A percentile compares a stretch with the other conserved stretches of the same genome.
Evolutionary conservation across 805 yeast genomes (phyloP).

Genomic region (Candida quercuum): DNA sequence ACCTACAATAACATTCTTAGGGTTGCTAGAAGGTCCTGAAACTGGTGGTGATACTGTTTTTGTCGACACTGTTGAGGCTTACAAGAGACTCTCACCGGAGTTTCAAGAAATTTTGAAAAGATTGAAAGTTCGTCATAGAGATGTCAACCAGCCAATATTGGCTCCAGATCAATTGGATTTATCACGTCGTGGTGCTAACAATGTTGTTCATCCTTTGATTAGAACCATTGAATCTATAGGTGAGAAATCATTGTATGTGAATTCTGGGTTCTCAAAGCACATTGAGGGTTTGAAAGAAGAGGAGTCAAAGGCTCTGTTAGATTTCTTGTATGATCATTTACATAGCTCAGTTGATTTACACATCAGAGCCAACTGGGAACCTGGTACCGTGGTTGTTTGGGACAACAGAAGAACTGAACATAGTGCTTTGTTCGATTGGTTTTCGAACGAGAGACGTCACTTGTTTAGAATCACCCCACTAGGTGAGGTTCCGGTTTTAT

Average conservation of each 20-base stretch:
- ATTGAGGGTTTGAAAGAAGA: slow-evolving; percentile 63
- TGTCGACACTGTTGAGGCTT: slow-evolving; percentile 56
- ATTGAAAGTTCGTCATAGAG: slow-evolving; percentile 58
- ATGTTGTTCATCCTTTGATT: slow-evolving; percentile 55
- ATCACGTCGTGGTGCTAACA: slow-evolving; percentile 51
- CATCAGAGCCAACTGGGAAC: slow-evolving; percentile 58
- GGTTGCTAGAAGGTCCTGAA: slow-evolving; percentile 45
- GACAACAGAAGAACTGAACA: slow-evolving; percentile 62
- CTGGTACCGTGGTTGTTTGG: slow-evolving; percentile 60
- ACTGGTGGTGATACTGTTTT: slow-evolving; percentile 67
- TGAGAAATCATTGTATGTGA: slow-evolving; percentile 46
- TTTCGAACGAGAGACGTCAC: slow-evolving; percentile 52
- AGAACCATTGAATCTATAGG: slow-evolving; percentile 62
- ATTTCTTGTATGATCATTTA: slow-evolving; percentile 47
- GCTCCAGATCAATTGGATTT: slow-evolving; percentile 43
- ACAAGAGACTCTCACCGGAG: slow-evolving; percentile 55
- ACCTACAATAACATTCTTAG: slow-evolving; percentile 56
- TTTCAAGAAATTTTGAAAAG: slow-evolving; percentile 47
- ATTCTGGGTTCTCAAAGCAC: slow-evolving; percentile 49
- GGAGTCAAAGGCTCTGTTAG: slow-evolving; percentile 52
- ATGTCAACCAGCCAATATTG: slow-evolving; percentile 53
- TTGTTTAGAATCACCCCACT: slow-evolving; percentile 58
- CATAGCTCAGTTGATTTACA: slow-evolving; percentile 46
- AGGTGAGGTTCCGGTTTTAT: slow-evolving; percentile 51
- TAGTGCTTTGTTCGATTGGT: slow-evolving; percentile 62